Evolutionary conservation across 805 yeast genomes (phyloP).

Genomic region (Candida broadrunensis): DNA sequence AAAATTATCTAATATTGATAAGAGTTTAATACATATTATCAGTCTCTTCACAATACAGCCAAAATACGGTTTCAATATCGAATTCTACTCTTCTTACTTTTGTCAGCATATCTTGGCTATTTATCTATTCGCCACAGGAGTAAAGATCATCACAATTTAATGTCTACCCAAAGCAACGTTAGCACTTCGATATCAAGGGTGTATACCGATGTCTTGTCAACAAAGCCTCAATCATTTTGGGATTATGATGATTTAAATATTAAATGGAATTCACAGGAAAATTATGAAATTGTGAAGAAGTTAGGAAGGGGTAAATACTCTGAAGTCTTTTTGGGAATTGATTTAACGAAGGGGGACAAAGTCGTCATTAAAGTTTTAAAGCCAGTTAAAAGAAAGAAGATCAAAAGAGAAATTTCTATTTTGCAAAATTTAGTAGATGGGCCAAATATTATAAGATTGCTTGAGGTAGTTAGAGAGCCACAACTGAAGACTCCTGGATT

Average conservation of each 20-base stretch:
- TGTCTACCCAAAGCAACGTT: slow-evolving; percentile 13
- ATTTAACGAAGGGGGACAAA: slow-evolving; percentile 54
- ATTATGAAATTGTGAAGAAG: slow-evolving; percentile 80
- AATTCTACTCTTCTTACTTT: neutral
- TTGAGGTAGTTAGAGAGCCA: slow-evolving; percentile 86
- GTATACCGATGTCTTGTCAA: slow-evolving; percentile 73
- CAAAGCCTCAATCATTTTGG: slow-evolving; percentile 81
- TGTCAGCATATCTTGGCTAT: slow-evolving; percentile 4
- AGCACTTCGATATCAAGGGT: slow-evolving; percentile 66
- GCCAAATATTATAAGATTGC: slow-evolving; percentile 69
- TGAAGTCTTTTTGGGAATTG: slow-evolving; percentile 86
- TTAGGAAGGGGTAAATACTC: slow-evolving; percentile 93
- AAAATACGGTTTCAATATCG: slow-evolving; percentile 5
- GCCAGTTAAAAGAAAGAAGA: slow-evolving; percentile 91
- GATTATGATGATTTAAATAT: slow-evolving; percentile 71
- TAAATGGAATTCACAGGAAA: slow-evolving; percentile 81
- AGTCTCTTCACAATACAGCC: neutral
- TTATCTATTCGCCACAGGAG: slow-evolving; percentile 1
- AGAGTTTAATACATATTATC: too few species aligned
- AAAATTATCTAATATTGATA: neutral
- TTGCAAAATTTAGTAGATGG: slow-evolving; percentile 83
- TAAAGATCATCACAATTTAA: slow-evolving; percentile 1
- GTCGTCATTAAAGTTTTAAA: slow-evolving; percentile 89
- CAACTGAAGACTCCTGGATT: slow-evolving; percentile 83
- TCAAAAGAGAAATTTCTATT: slow-evolving; percentile 85